Evolutionary conservation across 257 asterid species (phyloP).

Genomic region (Fraxinus anomala): DNA sequence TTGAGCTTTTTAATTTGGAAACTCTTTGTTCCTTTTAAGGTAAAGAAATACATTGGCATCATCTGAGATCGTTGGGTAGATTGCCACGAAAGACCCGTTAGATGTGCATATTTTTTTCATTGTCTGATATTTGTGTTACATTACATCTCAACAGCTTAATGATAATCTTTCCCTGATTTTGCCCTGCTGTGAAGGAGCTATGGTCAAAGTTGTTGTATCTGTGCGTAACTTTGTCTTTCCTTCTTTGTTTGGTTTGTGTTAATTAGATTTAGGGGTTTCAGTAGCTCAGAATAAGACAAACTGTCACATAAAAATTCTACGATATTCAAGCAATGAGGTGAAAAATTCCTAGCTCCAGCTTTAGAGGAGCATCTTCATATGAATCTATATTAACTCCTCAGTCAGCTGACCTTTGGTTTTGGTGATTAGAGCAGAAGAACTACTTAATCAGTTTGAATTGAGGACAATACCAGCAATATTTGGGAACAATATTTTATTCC

Average conservation of each 20-base stretch:
- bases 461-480: neutral
- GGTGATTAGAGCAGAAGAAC: neutral
- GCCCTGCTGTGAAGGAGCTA: neutral
- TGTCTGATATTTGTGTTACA: neutral
- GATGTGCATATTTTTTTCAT: neutral
- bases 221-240: neutral
- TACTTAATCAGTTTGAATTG: neutral
- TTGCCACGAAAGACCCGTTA: neutral
- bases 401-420: neutral
- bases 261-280: neutral
- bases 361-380: neutral
- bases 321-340: neutral
- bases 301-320: neutral
- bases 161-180: neutral
- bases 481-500: neutral
- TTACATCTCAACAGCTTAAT: neutral
- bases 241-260: neutral
- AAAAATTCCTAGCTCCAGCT: neutral
- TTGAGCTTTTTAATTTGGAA: neutral
- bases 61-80: neutral
- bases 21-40: neutral
- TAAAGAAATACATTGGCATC: neutral
- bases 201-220: neutral
- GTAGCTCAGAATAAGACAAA: neutral
- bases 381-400: neutral